Base-by-base conservation (phyloP, 352 stramenopile genomes). In the Pythium brachiatum region DNA sequence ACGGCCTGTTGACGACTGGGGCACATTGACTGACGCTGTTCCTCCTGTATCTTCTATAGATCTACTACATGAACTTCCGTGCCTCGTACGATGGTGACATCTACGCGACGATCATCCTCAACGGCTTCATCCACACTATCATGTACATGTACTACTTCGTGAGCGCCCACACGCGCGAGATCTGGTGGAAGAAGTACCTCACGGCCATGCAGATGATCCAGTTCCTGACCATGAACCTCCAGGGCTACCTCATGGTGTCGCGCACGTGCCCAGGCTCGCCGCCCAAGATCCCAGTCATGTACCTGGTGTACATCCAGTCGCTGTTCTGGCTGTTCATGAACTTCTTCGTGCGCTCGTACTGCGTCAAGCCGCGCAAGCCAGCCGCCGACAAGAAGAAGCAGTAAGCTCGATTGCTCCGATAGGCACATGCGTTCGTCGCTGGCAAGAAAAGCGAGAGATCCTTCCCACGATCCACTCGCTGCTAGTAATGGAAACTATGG, bases 91-190 rank as follows among this genome's bases (percentile, higher is more conserved):
- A 98, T 73, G 92, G 86, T 61, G 94, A 98, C 75, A 79, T 96
- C 41, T 98, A 95, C 78, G 66, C 95, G 27, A 97, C 93, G 39
- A 95, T 98, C 65, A 69, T 97, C n/a, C 74, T 98, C 43, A 98
- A 99, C 74, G 87, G 88, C 56, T 97, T 97, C 70, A 96, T 98
- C 60, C 95, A 99, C 78, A 97, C 90, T 27, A 89, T 98, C 69
- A 98, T 98, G 94, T 99, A 98, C 88, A 97, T 81, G 20, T 98
- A 98, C 76, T 99, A 98, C 88, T 98, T 98, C 57, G 92, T 98
- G 25, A 95, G 84, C 73, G 89, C 97, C 68, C 90, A 98, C 79
- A 97, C 92, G 55, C 95, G 94, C 67, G 74, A 95, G 57, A 98
- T 98, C 70, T 98, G 92, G 92, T 98, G 94, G 94, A 98, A 98